A percentile compares a stretch with the other conserved stretches of the same genome.
Conservation (phyloP, 2,329 filamentous ascomycete species). For the Cladosporium halotolerans region DNA sequence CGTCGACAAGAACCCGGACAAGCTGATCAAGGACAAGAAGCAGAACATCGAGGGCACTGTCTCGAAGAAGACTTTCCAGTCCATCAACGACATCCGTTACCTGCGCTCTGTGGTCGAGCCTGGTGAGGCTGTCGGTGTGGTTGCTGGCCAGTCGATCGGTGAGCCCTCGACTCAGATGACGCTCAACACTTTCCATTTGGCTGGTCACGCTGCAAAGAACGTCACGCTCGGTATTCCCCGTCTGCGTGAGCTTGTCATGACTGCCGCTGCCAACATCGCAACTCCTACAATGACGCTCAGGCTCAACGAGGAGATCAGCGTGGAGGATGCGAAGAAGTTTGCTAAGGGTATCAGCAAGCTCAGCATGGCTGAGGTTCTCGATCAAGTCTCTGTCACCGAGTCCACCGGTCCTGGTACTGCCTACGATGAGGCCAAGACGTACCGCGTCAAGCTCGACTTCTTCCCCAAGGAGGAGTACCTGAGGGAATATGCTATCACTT, state of each 20-base stretch:
- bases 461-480: conserved; percentile 81
- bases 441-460: conserved; percentile 73
- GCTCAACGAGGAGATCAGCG: conserved; percentile 64
- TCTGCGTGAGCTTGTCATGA: conserved; percentile 97
- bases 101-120: conserved; percentile 86
- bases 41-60: conserved; percentile 38
- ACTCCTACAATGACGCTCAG: conserved; percentile 86
- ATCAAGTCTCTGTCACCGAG: conserved; percentile 75
- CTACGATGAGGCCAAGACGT: conserved; percentile 71
- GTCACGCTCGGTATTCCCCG: conserved; percentile 97
- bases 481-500: conserved; percentile 74
- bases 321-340: conserved; percentile 67
- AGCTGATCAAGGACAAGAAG: conserved; percentile 56
- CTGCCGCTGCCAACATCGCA: conserved; percentile 78
- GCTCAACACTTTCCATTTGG: conserved; percentile 98
- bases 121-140: conserved; percentile 92
- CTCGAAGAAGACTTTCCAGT: conserved; percentile 69
- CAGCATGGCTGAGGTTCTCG: conserved; percentile 74
- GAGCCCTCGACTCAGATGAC: conserved; percentile 99
- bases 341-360: conserved; percentile 88
- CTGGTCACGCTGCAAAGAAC: conserved; percentile 96
- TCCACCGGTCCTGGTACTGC: conserved; percentile 65
- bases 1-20: conserved; percentile 65
- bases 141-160: conserved; percentile 92
- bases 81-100: conserved; percentile 86